phyloP scores from a whole-genome alignment of 2,329 filamentous ascomycete genomes.

The Colletotrichum sp. region DNA sequence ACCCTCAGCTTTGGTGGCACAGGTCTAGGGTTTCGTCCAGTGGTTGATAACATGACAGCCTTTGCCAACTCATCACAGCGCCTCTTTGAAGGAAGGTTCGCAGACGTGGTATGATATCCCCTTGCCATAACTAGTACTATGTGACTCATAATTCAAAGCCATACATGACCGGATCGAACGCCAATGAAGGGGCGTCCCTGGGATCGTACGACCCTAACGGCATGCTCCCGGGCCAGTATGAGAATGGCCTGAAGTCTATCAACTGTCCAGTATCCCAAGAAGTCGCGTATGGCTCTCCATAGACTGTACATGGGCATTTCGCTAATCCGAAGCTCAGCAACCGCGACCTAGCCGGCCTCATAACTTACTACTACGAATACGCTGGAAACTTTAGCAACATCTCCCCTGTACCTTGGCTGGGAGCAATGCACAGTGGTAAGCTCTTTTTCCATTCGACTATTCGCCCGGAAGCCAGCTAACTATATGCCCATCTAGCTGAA shows the following conservation, averaged over 20 bases:
- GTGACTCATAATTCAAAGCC: neutral
- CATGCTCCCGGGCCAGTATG: neutral
- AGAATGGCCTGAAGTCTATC: neutral
- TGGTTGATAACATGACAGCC: neutral
- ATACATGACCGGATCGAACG: constrained; percentile 1
- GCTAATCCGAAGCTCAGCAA: neutral
- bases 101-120: neutral
- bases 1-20: neutral
- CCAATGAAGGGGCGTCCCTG: constrained; percentile 4
- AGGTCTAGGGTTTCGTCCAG: neutral
- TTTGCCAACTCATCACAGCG: constrained; percentile 1
- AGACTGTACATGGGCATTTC: neutral
- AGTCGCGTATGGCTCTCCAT: neutral
- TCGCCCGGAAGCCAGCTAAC: no score
- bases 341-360: constrained; percentile 1
- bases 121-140: neutral
- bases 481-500: constrained; percentile 25
- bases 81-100: neutral
- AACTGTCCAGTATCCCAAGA: neutral
- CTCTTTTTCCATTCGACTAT: neutral
- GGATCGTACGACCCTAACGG: neutral
- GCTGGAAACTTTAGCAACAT: constrained; percentile 44
- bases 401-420: constrained; percentile 41
- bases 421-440: constrained; percentile 34
- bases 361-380: constrained; percentile 46